phyloP scores from a whole-genome alignment of 768 basidiomycete species.

The Agaricus blazei region DNA sequence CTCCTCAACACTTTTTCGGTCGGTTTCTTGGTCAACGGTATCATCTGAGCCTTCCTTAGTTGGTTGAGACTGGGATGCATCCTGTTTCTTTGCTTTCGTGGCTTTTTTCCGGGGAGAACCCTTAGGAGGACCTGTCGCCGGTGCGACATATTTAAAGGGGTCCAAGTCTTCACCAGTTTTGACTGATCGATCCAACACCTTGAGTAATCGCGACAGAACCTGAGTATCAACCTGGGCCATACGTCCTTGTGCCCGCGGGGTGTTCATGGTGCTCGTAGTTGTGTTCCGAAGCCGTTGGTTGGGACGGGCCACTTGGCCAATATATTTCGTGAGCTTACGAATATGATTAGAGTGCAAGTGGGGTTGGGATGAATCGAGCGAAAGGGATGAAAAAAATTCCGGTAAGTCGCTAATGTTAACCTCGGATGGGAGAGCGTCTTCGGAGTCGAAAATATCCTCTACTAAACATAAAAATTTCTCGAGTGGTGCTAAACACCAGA shows the following conservation, averaged over 20 bases:
- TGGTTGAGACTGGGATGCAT: constrained; percentile 39
- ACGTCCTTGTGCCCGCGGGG: constrained; percentile 47
- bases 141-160: constrained; percentile 46
- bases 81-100: constrained; percentile 34
- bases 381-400: constrained; percentile 63
- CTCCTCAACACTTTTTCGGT: constrained; percentile 18
- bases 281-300: constrained; percentile 59
- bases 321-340: constrained; percentile 64
- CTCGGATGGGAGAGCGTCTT: constrained; percentile 45
- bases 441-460: constrained; percentile 86
- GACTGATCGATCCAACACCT: constrained; percentile 76
- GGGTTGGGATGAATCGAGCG: constrained; percentile 52
- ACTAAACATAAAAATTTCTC: constrained; percentile 74
- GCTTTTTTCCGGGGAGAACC: constrained; percentile 47
- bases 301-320: constrained; percentile 63
- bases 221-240: constrained; percentile 66
- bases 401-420: constrained; percentile 67
- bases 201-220: constrained; percentile 60
- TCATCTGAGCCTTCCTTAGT: constrained; percentile 31
- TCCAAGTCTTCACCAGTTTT: constrained; percentile 71
- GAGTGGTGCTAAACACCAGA: constrained; percentile 43
- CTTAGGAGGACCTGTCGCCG: constrained; percentile 18
- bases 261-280: constrained; percentile 32
- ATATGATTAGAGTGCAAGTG: constrained; percentile 54
- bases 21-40: constrained; percentile 17